Evolutionary conservation across 2,329 filamentous ascomycete genomes (phyloP).

Genomic region (Aspergillus sp.): DNA sequence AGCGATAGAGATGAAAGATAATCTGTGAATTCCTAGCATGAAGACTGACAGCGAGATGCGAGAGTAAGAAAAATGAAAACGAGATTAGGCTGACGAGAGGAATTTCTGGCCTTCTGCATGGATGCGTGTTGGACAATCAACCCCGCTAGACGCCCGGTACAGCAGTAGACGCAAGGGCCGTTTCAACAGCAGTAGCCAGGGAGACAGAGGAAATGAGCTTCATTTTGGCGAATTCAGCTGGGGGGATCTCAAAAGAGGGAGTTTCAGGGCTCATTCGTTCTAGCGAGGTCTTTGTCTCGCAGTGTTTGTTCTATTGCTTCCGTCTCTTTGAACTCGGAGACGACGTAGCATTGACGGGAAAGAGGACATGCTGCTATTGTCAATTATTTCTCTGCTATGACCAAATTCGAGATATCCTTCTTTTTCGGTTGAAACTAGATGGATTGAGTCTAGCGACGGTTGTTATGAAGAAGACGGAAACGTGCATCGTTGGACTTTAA

Average conservation of each 20-base stretch:
- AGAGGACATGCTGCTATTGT: too few relatives aligned
- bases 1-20: too few relatives aligned
- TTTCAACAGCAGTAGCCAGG: background rate
- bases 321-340: background rate
- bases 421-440: too few relatives aligned
- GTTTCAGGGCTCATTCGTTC: background rate
- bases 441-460: too few relatives aligned
- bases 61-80: background rate
- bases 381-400: too few relatives aligned
- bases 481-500: too few relatives aligned
- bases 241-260: background rate
- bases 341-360: background rate
- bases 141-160: background rate
- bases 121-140: background rate
- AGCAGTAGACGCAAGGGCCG: background rate
- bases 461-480: too few relatives aligned
- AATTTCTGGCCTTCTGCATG: background rate
- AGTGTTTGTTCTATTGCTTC: background rate
- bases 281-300: background rate
- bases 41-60: too few relatives aligned
- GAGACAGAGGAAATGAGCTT: too few relatives aligned
- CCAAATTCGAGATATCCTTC: too few relatives aligned
- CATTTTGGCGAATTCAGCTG: too few relatives aligned
- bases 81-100: conserved; percentile 2
- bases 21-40: too few relatives aligned